Base-by-base conservation (phyloP, 164 flowering plant genomes). In the Liquidambar formosana region DNA sequence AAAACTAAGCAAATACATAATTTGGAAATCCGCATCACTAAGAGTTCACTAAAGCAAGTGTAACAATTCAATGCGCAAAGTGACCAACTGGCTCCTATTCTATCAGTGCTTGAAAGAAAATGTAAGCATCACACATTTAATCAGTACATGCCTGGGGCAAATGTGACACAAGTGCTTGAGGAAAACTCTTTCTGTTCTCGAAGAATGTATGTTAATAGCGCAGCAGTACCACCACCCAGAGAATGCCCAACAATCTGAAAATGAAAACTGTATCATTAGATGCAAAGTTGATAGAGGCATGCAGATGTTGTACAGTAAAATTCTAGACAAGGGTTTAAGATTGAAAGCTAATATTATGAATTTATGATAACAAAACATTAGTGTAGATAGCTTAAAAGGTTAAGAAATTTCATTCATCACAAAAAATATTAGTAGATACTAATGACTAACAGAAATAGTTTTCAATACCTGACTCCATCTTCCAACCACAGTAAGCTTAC, bases 181-280 rank as follows among this genome's bases (percentile, higher is more conserved):
- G 88, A 83, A 38, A 95, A 86, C 68, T 90, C 98, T 76, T 85
- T 88, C 62, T 82, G 88, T 70, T 96, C 99, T 43, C 99, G 88
- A 62, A 96, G 92, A 71, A 93, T 87, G 72, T 93, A 96, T 43
- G 99, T 89, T 65, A 96, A 77, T 19, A 96, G 73, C 22, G 99
- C 96, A 76, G 98, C 99, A 63, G 98, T 93, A 57, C 99, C 99
- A 71, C 98, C 99, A 73, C 99, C 99, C 45, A 96, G 89, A 19
- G 99, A 96, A 78, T 93, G 99, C 60, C 98, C 98, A 69, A 96
- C 89, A 72, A 93, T 79, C 99, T 95, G 80, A 61, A 80, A 74
- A 61, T 21, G 13, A 52, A 66, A 60, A 41, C 9, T 43, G 27
- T 9, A 62, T 62, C 10, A 14, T 19, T 16, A 45, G 57, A 57